Evolutionary conservation across 768 basidiomycete species (phyloP).

Genomic region (Tremella mesenterica): DNA sequence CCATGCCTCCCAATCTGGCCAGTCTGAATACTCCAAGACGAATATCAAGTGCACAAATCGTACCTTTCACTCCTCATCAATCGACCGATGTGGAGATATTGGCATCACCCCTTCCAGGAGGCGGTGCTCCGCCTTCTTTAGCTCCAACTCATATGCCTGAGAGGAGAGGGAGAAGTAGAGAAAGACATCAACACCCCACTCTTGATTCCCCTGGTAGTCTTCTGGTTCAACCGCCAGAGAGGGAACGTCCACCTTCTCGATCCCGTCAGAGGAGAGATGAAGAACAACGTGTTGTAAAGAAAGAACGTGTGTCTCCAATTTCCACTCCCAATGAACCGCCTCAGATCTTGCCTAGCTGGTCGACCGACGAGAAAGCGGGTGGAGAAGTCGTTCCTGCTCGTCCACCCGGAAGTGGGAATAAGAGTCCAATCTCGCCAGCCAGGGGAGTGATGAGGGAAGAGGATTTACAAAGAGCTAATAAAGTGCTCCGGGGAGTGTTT

Average conservation of each 20-base stretch:
- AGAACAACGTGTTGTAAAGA: neutral
- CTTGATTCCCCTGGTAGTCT: conserved; percentile 1
- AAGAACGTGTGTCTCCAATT: conserved; percentile 1
- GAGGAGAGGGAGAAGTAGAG: conserved; percentile 22
- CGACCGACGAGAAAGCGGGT: neutral
- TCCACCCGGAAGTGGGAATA: neutral
- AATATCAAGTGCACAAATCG: no score
- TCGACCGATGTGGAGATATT: neutral
- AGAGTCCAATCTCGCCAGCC: neutral
- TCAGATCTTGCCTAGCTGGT: conserved; percentile 23
- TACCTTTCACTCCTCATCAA: conserved; percentile 3
- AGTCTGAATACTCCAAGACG: no score
- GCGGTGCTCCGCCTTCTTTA: neutral
- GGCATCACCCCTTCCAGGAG: neutral
- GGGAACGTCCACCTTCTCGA: conserved; percentile 28
- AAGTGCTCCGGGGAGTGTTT: neutral
- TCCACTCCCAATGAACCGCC: conserved; percentile 7
- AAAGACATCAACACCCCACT: conserved; percentile 16
- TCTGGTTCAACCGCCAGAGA: conserved; percentile 17
- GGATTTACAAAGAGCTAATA: neutral
- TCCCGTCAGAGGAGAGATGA: conserved; percentile 24
- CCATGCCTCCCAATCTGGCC: conserved; percentile 13
- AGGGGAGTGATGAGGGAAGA: neutral
- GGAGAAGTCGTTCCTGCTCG: conserved; percentile 6
- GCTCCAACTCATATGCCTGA: neutral